Evolutionary conservation across 2,329 filamentous ascomycete species (phyloP).

Genomic region (Furcasterigmium sp.): DNA sequence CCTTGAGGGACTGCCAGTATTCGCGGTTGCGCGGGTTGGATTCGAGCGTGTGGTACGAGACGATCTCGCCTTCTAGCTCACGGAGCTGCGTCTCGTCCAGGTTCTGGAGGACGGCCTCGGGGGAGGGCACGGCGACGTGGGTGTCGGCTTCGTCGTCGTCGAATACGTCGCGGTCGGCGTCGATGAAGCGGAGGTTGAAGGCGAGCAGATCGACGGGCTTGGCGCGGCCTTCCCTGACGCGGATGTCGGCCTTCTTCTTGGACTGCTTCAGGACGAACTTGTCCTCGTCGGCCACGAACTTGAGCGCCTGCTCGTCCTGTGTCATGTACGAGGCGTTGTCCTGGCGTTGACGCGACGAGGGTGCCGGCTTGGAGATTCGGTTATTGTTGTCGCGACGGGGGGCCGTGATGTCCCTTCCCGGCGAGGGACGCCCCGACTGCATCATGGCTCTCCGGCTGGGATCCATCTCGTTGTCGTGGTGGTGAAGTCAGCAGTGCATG

Average conservation of each 20-base stretch:
- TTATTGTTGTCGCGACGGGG: constrained; percentile 50
- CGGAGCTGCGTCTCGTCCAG: constrained; percentile 61
- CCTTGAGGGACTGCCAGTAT: constrained; percentile 89
- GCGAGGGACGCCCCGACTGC: not conserved
- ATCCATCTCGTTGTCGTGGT: constrained; percentile 13
- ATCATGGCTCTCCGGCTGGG: constrained; percentile 18
- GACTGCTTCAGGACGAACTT: constrained; percentile 93
- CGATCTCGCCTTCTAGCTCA: constrained; percentile 78
- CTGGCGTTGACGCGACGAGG: constrained; percentile 19
- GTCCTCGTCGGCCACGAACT: constrained; percentile 93
- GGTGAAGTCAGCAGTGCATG: not conserved
- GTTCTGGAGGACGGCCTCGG: constrained; percentile 73
- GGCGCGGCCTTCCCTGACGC: constrained; percentile 84
- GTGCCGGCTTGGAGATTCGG: constrained; percentile 50
- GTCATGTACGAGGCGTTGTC: constrained; percentile 47
- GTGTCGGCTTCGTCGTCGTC: constrained; percentile 76
- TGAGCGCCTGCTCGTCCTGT: constrained; percentile 70
- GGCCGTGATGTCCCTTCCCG: constrained; percentile 42
- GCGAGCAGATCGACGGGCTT: constrained; percentile 92
- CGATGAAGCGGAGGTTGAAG: constrained; percentile 84
- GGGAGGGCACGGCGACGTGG: constrained; percentile 71
- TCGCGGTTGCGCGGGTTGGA: constrained; percentile 70
- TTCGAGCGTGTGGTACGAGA: constrained; percentile 76
- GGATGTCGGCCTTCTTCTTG: constrained; percentile 96
- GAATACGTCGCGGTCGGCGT: constrained; percentile 76